Base-by-base conservation (phyloP, 1,139 yeast species). In the Taiozyma sp. region DNA sequence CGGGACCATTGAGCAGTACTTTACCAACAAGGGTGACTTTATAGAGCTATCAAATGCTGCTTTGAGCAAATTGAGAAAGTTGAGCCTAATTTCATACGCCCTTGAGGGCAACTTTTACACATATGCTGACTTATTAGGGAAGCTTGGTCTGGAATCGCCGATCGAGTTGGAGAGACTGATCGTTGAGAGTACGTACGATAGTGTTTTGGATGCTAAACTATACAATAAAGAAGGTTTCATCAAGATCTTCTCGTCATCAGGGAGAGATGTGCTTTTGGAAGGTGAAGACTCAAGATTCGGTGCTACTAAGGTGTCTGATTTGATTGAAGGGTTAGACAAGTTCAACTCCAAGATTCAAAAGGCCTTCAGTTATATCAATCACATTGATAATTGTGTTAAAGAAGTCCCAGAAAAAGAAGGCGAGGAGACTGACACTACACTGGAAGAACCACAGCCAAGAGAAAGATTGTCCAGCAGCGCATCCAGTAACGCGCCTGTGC, bases 1-100 rank as follows among this genome's bases (percentile, higher is more conserved):
- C 57, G 73, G 72, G 1, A 55, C 55, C 3, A 52, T 60, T 14
- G 29, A 48, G 3, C 65, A 68, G 51, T 68, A 66, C 48, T 36
- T 22, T n/a, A 38, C 42, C 3, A 41, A 55, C 36, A 44, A 41
- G 16, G 56, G 48, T 1, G 43, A 49, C 16, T 58, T 57, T 43
- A 48, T 61, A 8, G 51, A 53, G 10, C 54, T 68, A 14, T 51
- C 52, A 2, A 59, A 56, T 1, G 10, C 14, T 7, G 65, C 68
- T 44, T 13, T 64, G 19, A 52, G 59, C 40, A 69, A 69, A 49
- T 48, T 70, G 40, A 56, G 60, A n/a, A 70, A 67, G 53, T 48
- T 70, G 45, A 61, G 68, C 1, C 49, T 70, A 7, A 55, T 67
- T 22, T 52, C 64, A 0, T 49, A 65, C 40, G 58, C 65, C 0